Base-by-base conservation (phyloP, 441 rosid species). In the Populus hybrid region DNA sequence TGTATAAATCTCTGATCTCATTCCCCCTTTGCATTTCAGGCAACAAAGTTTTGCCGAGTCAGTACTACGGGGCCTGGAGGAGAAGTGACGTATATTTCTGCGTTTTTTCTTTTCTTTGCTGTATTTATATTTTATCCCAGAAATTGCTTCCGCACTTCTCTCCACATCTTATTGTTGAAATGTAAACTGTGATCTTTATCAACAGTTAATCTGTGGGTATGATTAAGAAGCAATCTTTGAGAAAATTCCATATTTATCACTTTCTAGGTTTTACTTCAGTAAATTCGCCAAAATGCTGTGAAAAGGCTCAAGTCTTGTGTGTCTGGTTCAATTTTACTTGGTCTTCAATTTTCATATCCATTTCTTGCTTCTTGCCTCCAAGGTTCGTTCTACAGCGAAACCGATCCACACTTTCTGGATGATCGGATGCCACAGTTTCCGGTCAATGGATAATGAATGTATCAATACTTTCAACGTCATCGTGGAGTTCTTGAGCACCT, bases 41-140 rank as follows among this genome's bases (percentile, higher is more conserved):
- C 99, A 96, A 80, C 94, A 88, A 81, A 90, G 87, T 84, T 96
- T 94, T 76, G 96, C 97, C 0, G 99, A 93, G 83, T 88, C 90
- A 0, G 90, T 96, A 76, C 88, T 93, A 73, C 91, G 71, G 72
- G 85, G 91, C 73, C 77, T 93, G 81, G 95, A 94, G 82, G 97
- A 92, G 81, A 86, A 85, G 79, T 91, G 90, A 89, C 8, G 23
- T 66, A 8, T n/a, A 12, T 11, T 26, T 30, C 32, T 30, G 32
- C 36, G 23, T 7, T 64, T 28, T 36, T 61, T 61, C 24, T 70
- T 14, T 35, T 66, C 26, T 24, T 3, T 71, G 50, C 12, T 77
- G 79, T 73, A 59, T 50, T 80, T 26, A 26, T 26, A 26, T 26
- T 26, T 26, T 68, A 46, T 66, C 59, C 66, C 34, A 24, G 70